These are phyloP conservation scores for Solanum clarkiae DNA, from an alignment of 257 asterid species.

Conservation along the genomic window DNA sequence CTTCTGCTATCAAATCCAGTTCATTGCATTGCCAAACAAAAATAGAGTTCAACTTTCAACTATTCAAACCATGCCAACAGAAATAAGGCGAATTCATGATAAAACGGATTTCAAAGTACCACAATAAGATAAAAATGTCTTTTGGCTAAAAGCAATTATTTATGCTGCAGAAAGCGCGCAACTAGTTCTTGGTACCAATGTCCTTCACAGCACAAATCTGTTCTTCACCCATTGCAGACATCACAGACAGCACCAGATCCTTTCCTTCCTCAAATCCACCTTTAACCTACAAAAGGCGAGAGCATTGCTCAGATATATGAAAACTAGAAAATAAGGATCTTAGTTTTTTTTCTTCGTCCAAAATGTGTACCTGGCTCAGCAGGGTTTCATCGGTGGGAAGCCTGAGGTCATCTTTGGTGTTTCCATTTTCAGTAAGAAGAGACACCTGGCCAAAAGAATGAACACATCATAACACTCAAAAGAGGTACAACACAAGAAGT, in stretches of 20 bases:
- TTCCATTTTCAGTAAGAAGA: constrained; percentile 9
- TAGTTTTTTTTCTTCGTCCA: not conserved
- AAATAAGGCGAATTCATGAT: not conserved
- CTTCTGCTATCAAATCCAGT: not conserved
- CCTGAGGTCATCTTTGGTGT: constrained; percentile 10
- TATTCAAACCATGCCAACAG: not conserved
- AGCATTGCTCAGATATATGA: not conserved
- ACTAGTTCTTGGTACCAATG: constrained; percentile 8
- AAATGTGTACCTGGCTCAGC: not conserved
- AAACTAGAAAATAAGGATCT: not conserved
- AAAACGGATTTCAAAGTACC: not conserved
- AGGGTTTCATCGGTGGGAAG: constrained; percentile 8
- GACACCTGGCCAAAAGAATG: not conserved
- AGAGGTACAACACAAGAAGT: too few species aligned
- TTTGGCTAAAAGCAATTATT: not conserved
- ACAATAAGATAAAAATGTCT: not conserved
- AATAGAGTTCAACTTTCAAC: not conserved
- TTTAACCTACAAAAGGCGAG: not conserved
- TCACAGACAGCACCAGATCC: constrained; percentile 7
- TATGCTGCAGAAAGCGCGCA: not conserved
- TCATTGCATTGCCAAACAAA: not conserved
- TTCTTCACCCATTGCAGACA: constrained; percentile 16
- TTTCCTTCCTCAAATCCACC: constrained; percentile 12
- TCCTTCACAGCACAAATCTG: constrained; percentile 9
- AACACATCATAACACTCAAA: not conserved